Percentiles rank a stretch among this genome's conserved stretches.
Conservation (phyloP, 345 rosid species). For the Sonneratia caseolaris region DNA sequence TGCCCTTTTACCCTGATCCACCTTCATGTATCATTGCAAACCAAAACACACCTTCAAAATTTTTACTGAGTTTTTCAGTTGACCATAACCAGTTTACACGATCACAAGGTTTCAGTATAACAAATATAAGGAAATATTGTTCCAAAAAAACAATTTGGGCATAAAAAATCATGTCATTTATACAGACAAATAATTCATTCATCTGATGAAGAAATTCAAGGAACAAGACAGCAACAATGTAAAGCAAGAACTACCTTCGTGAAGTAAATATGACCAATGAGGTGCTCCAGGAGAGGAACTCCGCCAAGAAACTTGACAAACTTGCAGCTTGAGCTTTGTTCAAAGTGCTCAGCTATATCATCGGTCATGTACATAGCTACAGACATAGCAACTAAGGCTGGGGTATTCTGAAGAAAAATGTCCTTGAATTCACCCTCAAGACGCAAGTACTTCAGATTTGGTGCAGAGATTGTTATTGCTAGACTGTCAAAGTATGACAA, state of each 20-base stretch:
- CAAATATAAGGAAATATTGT: not conserved
- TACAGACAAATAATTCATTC: not conserved
- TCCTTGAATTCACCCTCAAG: constrained; percentile 87
- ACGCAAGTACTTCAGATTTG: constrained; percentile 67
- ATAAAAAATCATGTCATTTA: not conserved
- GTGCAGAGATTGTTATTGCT: constrained; percentile 55
- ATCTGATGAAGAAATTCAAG: not conserved
- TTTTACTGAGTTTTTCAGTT: not conserved
- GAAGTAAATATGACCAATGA: constrained; percentile 69
- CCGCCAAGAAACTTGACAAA: constrained; percentile 72
- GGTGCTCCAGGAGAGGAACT: constrained; percentile 72
- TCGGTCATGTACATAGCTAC: constrained; percentile 85
- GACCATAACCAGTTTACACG: not conserved
- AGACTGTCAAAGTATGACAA: constrained; percentile 77
- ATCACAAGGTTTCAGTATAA: not conserved
- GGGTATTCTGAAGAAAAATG: constrained; percentile 65
- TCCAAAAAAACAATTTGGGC: not conserved
- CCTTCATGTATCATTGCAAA: not conserved
- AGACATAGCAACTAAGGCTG: constrained; percentile 51
- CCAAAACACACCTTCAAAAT: not conserved
- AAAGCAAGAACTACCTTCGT: constrained; percentile 49
- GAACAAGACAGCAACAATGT: not conserved
- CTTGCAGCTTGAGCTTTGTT: constrained; percentile 72
- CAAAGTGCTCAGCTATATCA: constrained; percentile 61
- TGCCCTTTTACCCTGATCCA: not conserved